These are phyloP conservation scores for Leishmania martiniquensis DNA, from an alignment of 208 protist species.

Conservation along the genomic window DNA sequence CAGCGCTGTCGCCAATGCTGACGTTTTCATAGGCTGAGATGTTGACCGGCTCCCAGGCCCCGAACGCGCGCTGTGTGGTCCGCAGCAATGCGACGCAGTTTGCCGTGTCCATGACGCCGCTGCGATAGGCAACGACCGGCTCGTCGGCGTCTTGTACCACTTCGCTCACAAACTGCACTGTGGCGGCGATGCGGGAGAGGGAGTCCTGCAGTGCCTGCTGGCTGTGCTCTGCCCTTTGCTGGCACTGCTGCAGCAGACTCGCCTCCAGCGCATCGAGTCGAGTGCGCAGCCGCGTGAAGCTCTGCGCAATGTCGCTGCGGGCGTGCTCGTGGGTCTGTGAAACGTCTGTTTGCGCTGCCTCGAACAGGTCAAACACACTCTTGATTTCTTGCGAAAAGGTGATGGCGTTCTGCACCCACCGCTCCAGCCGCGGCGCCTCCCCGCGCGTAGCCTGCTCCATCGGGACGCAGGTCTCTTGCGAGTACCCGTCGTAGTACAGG, in stretches of 20 bases:
- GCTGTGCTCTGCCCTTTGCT: slow-evolving; percentile 31
- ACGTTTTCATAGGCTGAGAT: slow-evolving; percentile 57
- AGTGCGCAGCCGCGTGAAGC: slow-evolving; percentile 44
- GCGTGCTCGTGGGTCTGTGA: slow-evolving; percentile 31
- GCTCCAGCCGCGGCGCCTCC: slow-evolving; percentile 53
- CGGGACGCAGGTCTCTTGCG: slow-evolving; percentile 61
- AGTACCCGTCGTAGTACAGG: slow-evolving; percentile 81
- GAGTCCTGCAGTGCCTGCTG: slow-evolving; percentile 37
- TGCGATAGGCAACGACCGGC: slow-evolving; percentile 44
- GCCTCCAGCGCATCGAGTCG: slow-evolving; percentile 52
- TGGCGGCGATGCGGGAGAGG: slow-evolving; percentile 35
- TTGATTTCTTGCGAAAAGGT: slow-evolving; percentile 70
- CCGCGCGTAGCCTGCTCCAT: slow-evolving; percentile 53
- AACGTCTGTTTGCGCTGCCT: slow-evolving; percentile 56
- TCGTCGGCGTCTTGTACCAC: slow-evolving; percentile 43
- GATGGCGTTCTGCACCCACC: slow-evolving; percentile 63
- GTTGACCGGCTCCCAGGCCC: slow-evolving; percentile 47
- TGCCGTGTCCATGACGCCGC: slow-evolving; percentile 36
- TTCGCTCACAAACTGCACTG: slow-evolving; percentile 47
- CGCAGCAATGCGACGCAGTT: slow-evolving; percentile 51
- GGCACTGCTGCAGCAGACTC: slow-evolving; percentile 43
- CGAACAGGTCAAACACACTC: slow-evolving; percentile 58
- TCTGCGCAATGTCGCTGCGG: slow-evolving; percentile 39
- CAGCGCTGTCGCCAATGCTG: slow-evolving; percentile 22
- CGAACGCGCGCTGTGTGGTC: slow-evolving; percentile 54